Evolutionary conservation across 768 basidiomycete species (phyloP), one percentile per base, ranked within the genome.

Genomic region (Cystofilobasidium bisporidii): DNA sequence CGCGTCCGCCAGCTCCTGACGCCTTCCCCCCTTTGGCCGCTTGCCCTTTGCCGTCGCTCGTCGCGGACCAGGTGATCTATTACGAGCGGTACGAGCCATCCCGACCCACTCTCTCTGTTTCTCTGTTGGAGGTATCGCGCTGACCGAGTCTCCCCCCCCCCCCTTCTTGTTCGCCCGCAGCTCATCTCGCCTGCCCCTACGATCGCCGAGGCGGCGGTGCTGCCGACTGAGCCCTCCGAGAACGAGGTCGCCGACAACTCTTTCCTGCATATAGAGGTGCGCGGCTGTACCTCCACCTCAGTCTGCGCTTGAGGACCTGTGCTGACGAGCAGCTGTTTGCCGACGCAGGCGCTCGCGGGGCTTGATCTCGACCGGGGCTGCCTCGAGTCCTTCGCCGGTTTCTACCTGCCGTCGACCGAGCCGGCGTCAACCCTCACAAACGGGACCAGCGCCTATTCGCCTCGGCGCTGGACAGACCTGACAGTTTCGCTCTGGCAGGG

Each of bases 111-210:
- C 24, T 43, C 17, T n/a, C 26, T 20, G 18, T 41, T 45, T 26
- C 9, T 1, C 10, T 28, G 24, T n/a, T 3, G 10, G 24, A 61
- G 28, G 32, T 18, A 11, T 41, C 32, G 26, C 4, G 22, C n/a
- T 26, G 32, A 36, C 45, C n/a, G n/a, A n/a, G 15, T 40, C 36
- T 36, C 0, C 9, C 36, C 14, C 28, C 72, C 75, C 33, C 11
- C 14, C n/a, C 22, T 3, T 48, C n/a, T n/a, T n/a, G n/a, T n/a
- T n/a, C n/a, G n/a, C n/a, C n/a, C 10, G 71, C 74, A 63, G 75
- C 75, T 20, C 71, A 76, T 20, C 72, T 76, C 45, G 58, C 77
- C 77, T 2, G 67, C 76, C 3, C 68, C 73, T 10, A 75, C 74
- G 1, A 68, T 76, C 3, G 33, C 26, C 24, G 76, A 77, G 58